Percentiles rank a stretch among this genome's conserved stretches.
These are phyloP conservation scores for Lavandula angustifolia DNA, from an alignment of 257 asterid genomes.

Conservation along the genomic window DNA sequence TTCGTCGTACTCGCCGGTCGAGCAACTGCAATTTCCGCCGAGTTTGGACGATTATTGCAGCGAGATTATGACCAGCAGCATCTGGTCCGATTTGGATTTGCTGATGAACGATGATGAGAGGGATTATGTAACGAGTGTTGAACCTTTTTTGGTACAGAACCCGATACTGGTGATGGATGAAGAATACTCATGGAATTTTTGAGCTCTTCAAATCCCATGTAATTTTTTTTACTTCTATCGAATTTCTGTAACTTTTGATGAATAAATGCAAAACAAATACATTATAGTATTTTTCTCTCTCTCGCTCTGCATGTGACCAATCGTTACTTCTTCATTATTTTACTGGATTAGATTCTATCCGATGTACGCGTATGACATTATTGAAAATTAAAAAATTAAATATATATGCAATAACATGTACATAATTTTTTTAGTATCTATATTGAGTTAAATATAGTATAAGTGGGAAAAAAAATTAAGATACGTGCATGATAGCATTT, in stretches of 20 bases:
- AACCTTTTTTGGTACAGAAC: conserved; percentile 13
- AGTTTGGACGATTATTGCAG: conserved; percentile 44
- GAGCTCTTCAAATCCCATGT: conserved; percentile 13
- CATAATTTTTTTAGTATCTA: no score
- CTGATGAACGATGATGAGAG: conserved; percentile 33
- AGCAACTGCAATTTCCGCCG: conserved; percentile 43
- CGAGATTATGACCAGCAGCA: conserved; percentile 40
- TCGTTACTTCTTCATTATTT: no score
- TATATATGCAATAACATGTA: no score
- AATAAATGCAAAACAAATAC: neutral
- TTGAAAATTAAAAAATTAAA: no score
- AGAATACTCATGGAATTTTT: conserved; percentile 32
- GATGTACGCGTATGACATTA: no score
- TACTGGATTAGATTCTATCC: no score
- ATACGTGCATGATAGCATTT: no score
- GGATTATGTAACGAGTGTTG: conserved; percentile 17
- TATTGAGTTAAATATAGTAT: no score
- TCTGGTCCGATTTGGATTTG: conserved; percentile 70
- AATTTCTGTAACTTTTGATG: conserved; percentile 26
- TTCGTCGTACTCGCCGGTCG: conserved; percentile 28
- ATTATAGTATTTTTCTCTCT: neutral
- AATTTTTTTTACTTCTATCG: conserved; percentile 18
- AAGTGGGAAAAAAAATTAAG: no score
- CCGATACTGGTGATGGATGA: conserved; percentile 28
- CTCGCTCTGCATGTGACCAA: no score